Evolutionary conservation across 768 basidiomycete genomes (phyloP).

Genomic region (Neoboletus magnificus): DNA sequence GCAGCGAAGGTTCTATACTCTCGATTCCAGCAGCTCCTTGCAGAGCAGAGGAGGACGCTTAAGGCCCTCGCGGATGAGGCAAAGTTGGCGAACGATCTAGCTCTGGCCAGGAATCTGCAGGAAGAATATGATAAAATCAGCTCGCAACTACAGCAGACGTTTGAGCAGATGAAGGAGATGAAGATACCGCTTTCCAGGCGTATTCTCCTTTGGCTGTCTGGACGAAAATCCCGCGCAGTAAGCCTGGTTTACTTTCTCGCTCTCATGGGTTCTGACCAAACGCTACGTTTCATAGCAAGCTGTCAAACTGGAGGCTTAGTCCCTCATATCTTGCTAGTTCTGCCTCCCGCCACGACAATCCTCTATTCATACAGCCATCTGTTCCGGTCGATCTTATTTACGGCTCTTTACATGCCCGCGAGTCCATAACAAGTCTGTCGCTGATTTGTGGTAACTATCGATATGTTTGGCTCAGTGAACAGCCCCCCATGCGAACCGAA

Average conservation of each 20-base stretch:
- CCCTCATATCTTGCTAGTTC: not conserved
- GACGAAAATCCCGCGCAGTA: conserved; percentile 10
- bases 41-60: conserved; percentile 11
- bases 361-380: no score
- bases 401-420: not conserved
- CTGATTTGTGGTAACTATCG: not conserved
- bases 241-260: not conserved
- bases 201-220: conserved; percentile 3
- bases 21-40: conserved; percentile 14
- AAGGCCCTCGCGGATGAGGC: conserved; percentile 21
- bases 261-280: not conserved
- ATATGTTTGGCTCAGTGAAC: no score
- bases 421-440: not conserved
- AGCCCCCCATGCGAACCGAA: no score
- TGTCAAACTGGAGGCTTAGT: not conserved
- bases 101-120: conserved; percentile 6
- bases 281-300: not conserved
- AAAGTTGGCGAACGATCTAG: conserved; percentile 6
- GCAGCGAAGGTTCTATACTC: conserved; percentile 18
- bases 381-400: not conserved
- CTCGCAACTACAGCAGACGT: conserved; percentile 12
- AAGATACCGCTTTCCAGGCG: conserved; percentile 15
- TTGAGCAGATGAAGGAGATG: conserved; percentile 19
- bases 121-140: not conserved
- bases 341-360: not conserved